Percentiles rank a stretch among this genome's conserved stretches.
phyloP scores from a whole-genome alignment of 176 grass and related monocot species.

The Avena sativa region DNA sequence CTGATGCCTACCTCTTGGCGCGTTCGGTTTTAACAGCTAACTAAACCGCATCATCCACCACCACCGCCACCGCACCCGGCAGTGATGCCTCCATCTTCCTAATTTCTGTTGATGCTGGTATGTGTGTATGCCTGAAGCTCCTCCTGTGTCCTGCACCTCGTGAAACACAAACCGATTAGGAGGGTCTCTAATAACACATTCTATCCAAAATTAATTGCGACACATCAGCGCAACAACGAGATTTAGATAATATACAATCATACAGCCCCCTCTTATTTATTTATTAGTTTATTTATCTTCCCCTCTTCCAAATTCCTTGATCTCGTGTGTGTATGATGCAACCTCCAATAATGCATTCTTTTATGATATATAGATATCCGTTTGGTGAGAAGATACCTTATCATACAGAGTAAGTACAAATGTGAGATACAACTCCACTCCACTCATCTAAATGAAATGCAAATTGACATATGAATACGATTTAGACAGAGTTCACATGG shows the following conservation, averaged over 20 bases:
- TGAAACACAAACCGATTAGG: neutral
- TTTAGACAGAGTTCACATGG: neutral
- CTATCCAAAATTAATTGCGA: neutral
- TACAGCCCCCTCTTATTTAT: neutral
- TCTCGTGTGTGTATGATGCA: neutral
- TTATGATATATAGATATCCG: neutral
- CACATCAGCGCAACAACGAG: neutral
- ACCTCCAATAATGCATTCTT: neutral
- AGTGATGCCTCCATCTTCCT: constrained; percentile 35
- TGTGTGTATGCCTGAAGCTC: neutral
- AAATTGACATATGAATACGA: neutral
- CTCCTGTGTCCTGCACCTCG: neutral
- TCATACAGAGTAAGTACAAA: neutral
- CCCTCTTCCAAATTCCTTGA: neutral
- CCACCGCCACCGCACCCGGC: neutral
- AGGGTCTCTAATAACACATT: neutral
- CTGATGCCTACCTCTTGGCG: constrained; percentile 46
- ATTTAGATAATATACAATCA: neutral
- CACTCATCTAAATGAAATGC: neutral
- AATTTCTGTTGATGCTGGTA: neutral
- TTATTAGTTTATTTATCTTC: neutral
- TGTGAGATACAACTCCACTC: neutral
- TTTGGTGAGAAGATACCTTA: neutral
- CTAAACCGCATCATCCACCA: constrained; percentile 43
- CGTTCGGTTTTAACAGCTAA: constrained; percentile 51